phyloP scores from a whole-genome alignment of 2,329 filamentous ascomycete genomes.

The Plectosphaerella cucumerina region DNA sequence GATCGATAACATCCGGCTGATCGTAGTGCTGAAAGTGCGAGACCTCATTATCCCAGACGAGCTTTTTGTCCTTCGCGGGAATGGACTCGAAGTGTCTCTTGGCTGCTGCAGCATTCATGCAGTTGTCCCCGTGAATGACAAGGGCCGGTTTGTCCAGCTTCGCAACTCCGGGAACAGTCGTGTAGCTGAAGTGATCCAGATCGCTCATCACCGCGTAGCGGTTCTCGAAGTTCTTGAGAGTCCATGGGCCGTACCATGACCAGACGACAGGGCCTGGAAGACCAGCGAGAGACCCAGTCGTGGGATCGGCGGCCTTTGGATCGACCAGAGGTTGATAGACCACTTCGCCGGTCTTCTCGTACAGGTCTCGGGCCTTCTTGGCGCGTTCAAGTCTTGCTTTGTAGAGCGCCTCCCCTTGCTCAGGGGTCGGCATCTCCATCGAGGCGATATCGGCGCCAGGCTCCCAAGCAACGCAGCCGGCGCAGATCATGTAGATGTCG shows the following conservation, averaged over 20 bases:
- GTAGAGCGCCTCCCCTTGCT: slow-evolving; percentile 21
- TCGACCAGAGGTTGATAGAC: slow-evolving; percentile 21
- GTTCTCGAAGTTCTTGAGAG: slow-evolving; percentile 22
- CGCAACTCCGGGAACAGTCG: slow-evolving; percentile 21
- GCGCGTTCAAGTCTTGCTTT: slow-evolving; percentile 18
- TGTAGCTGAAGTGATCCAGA: slow-evolving; percentile 23
- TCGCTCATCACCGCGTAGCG: slow-evolving; percentile 25
- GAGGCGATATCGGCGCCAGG: slow-evolving; percentile 18
- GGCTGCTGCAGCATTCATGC: slow-evolving; percentile 22
- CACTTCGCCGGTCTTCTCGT: slow-evolving; percentile 21
- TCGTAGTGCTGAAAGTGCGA: slow-evolving; percentile 23
- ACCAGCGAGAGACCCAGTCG: slow-evolving; percentile 17
- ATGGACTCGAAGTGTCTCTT: slow-evolving; percentile 20
- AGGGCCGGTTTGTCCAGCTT: slow-evolving; percentile 22
- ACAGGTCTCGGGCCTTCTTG: slow-evolving; percentile 17
- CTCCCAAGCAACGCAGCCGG: slow-evolving; percentile 18
- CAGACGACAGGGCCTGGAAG: slow-evolving; percentile 22
- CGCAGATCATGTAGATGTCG: slow-evolving; percentile 24
- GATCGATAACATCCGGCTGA: slow-evolving; percentile 20
- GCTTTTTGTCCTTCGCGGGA: slow-evolving; percentile 19
- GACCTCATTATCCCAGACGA: slow-evolving; percentile 23
- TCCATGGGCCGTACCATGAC: slow-evolving; percentile 25
- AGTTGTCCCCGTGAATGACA: slow-evolving; percentile 23
- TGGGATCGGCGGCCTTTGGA: slow-evolving; percentile 16
- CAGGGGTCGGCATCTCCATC: slow-evolving; percentile 21